Percentiles rank a stretch among this genome's conserved stretches.
These are phyloP conservation scores for Exsudoporus frostii DNA, from an alignment of 768 basidiomycete species.

Conservation along the genomic window DNA sequence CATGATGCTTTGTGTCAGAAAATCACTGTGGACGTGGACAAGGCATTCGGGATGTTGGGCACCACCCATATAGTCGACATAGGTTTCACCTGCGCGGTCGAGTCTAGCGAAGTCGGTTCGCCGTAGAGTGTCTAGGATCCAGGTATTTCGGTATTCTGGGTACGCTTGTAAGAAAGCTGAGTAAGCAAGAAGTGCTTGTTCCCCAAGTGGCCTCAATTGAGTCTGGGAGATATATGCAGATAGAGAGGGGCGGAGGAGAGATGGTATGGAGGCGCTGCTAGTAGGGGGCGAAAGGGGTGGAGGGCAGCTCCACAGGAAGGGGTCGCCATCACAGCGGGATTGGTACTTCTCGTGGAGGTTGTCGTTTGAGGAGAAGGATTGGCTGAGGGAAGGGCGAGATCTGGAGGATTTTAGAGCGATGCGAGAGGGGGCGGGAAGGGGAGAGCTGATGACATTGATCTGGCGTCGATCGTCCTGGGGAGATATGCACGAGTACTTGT, in stretches of 20 bases:
- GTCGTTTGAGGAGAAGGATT: constrained; percentile 39
- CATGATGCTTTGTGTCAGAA: constrained; percentile 62
- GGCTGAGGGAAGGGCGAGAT: constrained; percentile 33
- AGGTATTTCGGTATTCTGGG: constrained; percentile 62
- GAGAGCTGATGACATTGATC: constrained; percentile 2
- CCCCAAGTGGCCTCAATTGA: constrained; percentile 22
- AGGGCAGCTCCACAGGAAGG: neutral
- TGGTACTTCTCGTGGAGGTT: constrained; percentile 35
- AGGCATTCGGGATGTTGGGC: constrained; percentile 78
- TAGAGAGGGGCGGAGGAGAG: constrained; percentile 6
- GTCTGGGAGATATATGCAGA: constrained; percentile 29
- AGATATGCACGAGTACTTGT: constrained; percentile 24
- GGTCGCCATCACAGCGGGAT: constrained; percentile 9
- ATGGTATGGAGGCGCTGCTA: neutral
- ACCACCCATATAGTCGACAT: constrained; percentile 87
- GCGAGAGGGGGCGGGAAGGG: constrained; percentile 29
- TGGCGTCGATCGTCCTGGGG: constrained; percentile 3
- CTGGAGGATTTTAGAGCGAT: constrained; percentile 40
- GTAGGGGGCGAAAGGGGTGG: neutral
- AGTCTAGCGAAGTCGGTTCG: constrained; percentile 59
- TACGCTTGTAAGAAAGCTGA: constrained; percentile 42
- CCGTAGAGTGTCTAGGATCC: constrained; percentile 68
- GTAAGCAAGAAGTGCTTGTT: constrained; percentile 43
- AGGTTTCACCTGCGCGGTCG: constrained; percentile 63
- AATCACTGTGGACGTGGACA: constrained; percentile 64